Evolutionary conservation across 2,329 filamentous ascomycete genomes (phyloP), one percentile per base, ranked within the genome.

Genomic region (Alternaria atra): DNA sequence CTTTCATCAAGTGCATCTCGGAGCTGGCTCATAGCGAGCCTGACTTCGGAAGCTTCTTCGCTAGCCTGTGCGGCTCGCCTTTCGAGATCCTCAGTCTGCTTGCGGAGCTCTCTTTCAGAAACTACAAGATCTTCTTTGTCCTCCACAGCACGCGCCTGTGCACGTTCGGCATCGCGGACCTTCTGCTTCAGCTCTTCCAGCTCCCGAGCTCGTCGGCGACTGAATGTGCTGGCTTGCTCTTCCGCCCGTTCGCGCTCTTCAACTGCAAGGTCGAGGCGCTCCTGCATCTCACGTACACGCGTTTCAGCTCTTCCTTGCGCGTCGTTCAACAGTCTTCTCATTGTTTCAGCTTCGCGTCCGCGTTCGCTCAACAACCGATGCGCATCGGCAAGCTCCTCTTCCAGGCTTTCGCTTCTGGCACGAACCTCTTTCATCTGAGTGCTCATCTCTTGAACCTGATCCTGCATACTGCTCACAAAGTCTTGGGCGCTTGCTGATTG

Each of bases 211-310:
- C 90, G 89, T 43, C 91, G 87, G 53, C 94, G 86, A 12, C 90
- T 91, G 50, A 91, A 85, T 0, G 89, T 91, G 71, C 89, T 92
- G 3, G 93, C 89, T 80, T 98, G 94, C 64, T 98, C 94, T 79
- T 99, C 94, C 2, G 93, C 90, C 2, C 93, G 89, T 76, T 99
- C 95, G 17, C 95, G 88, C 78, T 99, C 95, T 76, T 97, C 94
- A n/a, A 97, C 86, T 0, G 94, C 94, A 1, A 91, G 85, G 72
- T 98, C 94, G 85, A 98, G 90, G 2, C 91, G 89, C 59, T 92
- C 89, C 55, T 92, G 90, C 89, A 97, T 95, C 66, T 98, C 94
- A 29, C 92, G 89, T 17, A 97, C 87, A 73, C 93, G 91, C 61
- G 84, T 84, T 67, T 98, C 94, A 1, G 94, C 89, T 9, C 92